Conservation (phyloP, 495 filamentous ascomycete genomes). For the Aspergillus nidulans region DNA sequence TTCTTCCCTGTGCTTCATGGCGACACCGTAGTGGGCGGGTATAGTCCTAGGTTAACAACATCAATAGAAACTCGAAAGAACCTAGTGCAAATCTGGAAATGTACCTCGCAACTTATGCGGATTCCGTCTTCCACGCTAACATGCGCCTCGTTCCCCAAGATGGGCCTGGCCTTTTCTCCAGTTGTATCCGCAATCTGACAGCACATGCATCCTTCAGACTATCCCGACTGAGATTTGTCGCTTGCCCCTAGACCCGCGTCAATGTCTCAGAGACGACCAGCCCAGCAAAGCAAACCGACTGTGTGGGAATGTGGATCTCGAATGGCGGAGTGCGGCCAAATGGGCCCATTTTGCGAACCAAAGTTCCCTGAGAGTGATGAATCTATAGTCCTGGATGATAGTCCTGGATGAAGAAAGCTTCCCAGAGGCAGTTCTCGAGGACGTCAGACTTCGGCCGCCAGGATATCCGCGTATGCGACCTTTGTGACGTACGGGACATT, state of each 20-base stretch:
- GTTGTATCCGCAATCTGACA: slow-evolving; percentile 51
- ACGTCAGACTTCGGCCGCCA: slow-evolving; percentile 54
- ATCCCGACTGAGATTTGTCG: slow-evolving; percentile 51
- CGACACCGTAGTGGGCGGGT: slow-evolving; percentile 29
- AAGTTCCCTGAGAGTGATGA: slow-evolving; percentile 56
- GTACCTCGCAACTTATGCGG: slow-evolving; percentile 46
- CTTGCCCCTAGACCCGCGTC: slow-evolving; percentile 47
- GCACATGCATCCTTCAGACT: slow-evolving; percentile 53
- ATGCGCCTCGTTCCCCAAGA: slow-evolving; percentile 56
- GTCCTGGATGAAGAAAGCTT: slow-evolving; percentile 60
- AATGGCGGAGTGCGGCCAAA: slow-evolving; percentile 51
- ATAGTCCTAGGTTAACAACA: slow-evolving; percentile 34
- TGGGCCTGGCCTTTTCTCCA: slow-evolving; percentile 50
- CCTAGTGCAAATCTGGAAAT: neutral
- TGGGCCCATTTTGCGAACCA: slow-evolving; percentile 55
- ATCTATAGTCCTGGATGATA: slow-evolving; percentile 62
- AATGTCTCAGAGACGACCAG: slow-evolving; percentile 43
- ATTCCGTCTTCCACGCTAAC: slow-evolving; percentile 55
- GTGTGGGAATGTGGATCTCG: slow-evolving; percentile 48
- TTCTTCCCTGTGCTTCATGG: neutral
- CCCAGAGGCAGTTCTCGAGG: slow-evolving; percentile 52
- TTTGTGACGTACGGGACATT: slow-evolving; percentile 61
- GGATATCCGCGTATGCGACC: slow-evolving; percentile 57
- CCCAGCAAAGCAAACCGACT: slow-evolving; percentile 47
- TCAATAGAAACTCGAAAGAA: neutral